Evolutionary conservation across 2,329 filamentous ascomycete genomes (phyloP).

Genomic region (Fusarium sp.): DNA sequence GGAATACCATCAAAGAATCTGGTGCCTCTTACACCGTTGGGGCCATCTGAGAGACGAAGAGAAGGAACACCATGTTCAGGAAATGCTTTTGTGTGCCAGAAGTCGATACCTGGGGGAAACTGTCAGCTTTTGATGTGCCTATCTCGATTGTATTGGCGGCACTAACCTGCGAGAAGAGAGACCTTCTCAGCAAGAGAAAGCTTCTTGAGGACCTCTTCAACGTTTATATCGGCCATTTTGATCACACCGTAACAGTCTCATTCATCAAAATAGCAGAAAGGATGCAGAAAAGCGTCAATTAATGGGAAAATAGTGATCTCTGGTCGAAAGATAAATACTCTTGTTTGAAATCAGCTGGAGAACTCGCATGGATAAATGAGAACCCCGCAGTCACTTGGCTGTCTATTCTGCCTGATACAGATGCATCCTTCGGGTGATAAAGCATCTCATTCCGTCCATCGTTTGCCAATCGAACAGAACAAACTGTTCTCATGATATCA

Average conservation of each 20-base stretch:
- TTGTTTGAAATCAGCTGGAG: neutral
- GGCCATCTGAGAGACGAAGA: slow-evolving; percentile 76
- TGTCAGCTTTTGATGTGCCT: slow-evolving; percentile 1
- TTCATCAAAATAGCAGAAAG: neutral
- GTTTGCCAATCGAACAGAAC: slow-evolving; percentile 31
- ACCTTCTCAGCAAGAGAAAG: slow-evolving; percentile 68
- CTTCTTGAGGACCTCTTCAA: slow-evolving; percentile 69
- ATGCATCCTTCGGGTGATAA: slow-evolving; percentile 15
- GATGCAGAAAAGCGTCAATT: slow-evolving; percentile 24
- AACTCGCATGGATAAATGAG: slow-evolving; percentile 33
- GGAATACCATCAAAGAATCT: slow-evolving; percentile 76
- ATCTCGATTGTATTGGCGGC: neutral
- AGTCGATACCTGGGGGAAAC: slow-evolving; percentile 68
- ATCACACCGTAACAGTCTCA: neutral
- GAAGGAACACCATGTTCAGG: slow-evolving; percentile 74
- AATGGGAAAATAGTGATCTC: neutral
- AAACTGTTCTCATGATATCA: slow-evolving; percentile 42
- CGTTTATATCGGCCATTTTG: slow-evolving; percentile 66
- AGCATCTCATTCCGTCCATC: slow-evolving; percentile 12
- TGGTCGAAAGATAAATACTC: slow-evolving; percentile 16
- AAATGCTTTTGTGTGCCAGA: slow-evolving; percentile 77
- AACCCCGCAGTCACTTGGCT: slow-evolving; percentile 35
- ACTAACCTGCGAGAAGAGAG: slow-evolving; percentile 65
- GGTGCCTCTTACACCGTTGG: slow-evolving; percentile 77
- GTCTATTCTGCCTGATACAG: slow-evolving; percentile 38